phyloP scores from a whole-genome alignment of 2,329 filamentous ascomycete species.

The Aaosphaeria arxii region DNA sequence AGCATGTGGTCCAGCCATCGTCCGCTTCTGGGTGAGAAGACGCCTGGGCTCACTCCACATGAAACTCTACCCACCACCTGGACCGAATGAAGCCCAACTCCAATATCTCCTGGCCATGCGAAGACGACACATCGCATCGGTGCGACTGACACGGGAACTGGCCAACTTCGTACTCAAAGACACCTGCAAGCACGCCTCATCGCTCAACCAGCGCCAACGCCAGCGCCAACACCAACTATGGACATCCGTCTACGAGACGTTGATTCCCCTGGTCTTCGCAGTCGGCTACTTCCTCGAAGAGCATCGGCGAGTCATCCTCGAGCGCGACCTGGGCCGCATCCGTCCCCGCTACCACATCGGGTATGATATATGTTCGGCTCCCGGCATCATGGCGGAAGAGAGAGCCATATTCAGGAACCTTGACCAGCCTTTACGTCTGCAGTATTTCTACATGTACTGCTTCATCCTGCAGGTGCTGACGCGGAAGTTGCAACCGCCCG shows the following conservation, averaged over 20 bases:
- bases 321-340: constrained; percentile 32
- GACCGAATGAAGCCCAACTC: constrained; percentile 26
- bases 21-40: constrained; percentile 33
- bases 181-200: constrained; percentile 19
- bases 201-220: too few relatives aligned
- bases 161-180: constrained; percentile 30
- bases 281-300: constrained; percentile 37
- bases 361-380: constrained; percentile 33
- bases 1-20: constrained; percentile 28
- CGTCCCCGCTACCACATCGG: constrained; percentile 29
- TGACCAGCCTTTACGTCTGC: constrained; percentile 29
- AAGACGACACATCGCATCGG: constrained; percentile 33
- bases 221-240: constrained; percentile 30
- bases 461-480: constrained; percentile 34
- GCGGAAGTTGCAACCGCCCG: constrained; percentile 27
- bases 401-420: constrained; percentile 26
- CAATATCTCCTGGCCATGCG: constrained; percentile 33
- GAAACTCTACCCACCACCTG: constrained; percentile 32
- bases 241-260: constrained; percentile 34
- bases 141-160: constrained; percentile 32
- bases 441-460: constrained; percentile 38
- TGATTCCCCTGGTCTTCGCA: constrained; percentile 36
- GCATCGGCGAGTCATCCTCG: constrained; percentile 28
- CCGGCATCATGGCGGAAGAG: constrained; percentile 24
- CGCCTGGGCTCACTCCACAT: constrained; percentile 32